Conservation (phyloP, 768 basidiomycete species). For the Cubamyces lactineus region DNA sequence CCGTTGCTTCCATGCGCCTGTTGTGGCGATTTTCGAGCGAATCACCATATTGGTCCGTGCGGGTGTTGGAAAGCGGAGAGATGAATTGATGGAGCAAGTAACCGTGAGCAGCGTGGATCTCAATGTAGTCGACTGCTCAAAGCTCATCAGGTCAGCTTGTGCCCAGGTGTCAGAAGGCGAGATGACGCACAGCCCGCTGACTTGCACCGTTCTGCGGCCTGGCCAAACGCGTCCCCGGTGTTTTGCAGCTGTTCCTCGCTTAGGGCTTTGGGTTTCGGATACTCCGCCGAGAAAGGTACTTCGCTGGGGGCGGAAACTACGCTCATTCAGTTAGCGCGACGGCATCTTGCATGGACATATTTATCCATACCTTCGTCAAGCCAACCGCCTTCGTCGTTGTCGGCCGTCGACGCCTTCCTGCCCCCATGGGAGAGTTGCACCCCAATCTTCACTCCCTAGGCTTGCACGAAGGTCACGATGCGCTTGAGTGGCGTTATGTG, state of each 20-base stretch:
- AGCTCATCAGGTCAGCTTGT: not conserved
- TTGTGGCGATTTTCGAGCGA: slow-evolving; percentile 66
- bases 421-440: slow-evolving; percentile 82
- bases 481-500: slow-evolving; percentile 73
- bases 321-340: not conserved
- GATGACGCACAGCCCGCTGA: slow-evolving; percentile 58
- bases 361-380: slow-evolving; percentile 54
- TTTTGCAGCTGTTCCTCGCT: slow-evolving; percentile 54
- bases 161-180: not conserved
- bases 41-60: slow-evolving; percentile 75
- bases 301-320: slow-evolving; percentile 66
- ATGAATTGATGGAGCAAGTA: slow-evolving; percentile 68
- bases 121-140: slow-evolving; percentile 64
- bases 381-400: slow-evolving; percentile 72
- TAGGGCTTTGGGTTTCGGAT: slow-evolving; percentile 61
- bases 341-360: not conserved
- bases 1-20: slow-evolving; percentile 66
- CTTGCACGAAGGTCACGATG: slow-evolving; percentile 74
- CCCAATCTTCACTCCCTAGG: slow-evolving; percentile 71
- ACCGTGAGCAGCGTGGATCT: slow-evolving; percentile 76
- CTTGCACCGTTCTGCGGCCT: slow-evolving; percentile 57
- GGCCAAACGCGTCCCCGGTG: slow-evolving; percentile 63
- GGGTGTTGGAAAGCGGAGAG: slow-evolving; percentile 74
- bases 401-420: slow-evolving; percentile 68
- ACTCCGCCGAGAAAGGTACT: slow-evolving; percentile 55